Conservation (phyloP, 305 asterid species). For the Euphrasia arctica region DNA sequence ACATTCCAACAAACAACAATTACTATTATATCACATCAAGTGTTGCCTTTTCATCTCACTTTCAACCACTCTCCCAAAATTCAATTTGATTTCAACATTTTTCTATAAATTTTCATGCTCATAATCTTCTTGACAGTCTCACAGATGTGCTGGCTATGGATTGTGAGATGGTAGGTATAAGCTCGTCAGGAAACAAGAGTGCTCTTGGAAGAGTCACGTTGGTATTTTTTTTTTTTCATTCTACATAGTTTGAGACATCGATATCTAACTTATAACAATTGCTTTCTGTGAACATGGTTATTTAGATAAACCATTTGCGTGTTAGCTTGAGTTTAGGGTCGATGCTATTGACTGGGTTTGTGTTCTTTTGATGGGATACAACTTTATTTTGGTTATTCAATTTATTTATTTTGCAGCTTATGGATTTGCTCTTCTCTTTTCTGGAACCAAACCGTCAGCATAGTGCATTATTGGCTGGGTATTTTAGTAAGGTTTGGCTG, state of each 20-base stretch:
- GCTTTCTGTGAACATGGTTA: constrained; percentile 7
- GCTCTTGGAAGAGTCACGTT: constrained; percentile 91
- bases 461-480: constrained; percentile 92
- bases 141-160: constrained; percentile 85
- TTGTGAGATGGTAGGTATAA: constrained; percentile 44
- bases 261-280: constrained; percentile 5
- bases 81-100: constrained; percentile 13
- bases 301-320: not conserved
- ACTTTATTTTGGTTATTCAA: constrained; percentile 21
- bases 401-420: constrained; percentile 56
- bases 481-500: constrained; percentile 84
- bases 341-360: constrained; percentile 5
- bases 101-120: constrained; percentile 9
- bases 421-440: constrained; percentile 93
- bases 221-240: constrained; percentile 39
- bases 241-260: not conserved
- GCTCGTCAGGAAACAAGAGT: constrained; percentile 61
- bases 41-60: no score
- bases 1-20: no score
- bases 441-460: constrained; percentile 85
- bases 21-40: no score
- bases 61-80: not conserved
- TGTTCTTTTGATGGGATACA: not conserved
- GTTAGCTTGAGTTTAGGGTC: constrained; percentile 20
- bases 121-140: constrained; percentile 42